Base-by-base conservation (phyloP, 2,329 filamentous ascomycete genomes). In the Pezicula neosporulosa region DNA sequence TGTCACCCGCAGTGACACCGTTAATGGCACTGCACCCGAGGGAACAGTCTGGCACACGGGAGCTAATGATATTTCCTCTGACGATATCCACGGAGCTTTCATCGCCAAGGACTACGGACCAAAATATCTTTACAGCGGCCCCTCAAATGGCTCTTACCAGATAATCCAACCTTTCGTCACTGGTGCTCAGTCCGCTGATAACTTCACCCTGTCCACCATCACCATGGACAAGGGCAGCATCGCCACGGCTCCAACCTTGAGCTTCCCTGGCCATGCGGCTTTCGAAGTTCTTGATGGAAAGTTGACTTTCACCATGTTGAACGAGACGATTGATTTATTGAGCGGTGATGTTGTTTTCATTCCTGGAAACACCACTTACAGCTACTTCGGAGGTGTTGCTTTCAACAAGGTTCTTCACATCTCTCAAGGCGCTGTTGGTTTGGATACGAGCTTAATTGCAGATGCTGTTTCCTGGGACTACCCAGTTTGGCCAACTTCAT, bases 91-190 rank as follows among this genome's bases (percentile, higher is more conserved):
- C 12, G 71, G 73, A 1, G 73, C 71, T 56, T 75, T 71, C 53
- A 53, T 75, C 36, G 75, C 74, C 30, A 76, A 74, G 54, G 68
- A 71, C 55, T 73, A 71, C 51, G 74, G 74, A 0, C 72, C 72
- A 9, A 75, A 74, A 56, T 75, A 71, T 51, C 64, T 77, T 4
- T 71, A 69, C 56, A 60, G 60, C 18, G 38, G 21, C 1, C 58
- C 61, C 8, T 21, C 42, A 9, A 30, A 24, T 16, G 68, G 66
- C 41, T 48, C 60, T 27, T 75, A 76, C 60, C 68, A 73, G 57
- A 66, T 77, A 49, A 60, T 77, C 2, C 67, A 71, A 54, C 72
- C 74, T 2, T 68, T 77, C 33, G 67, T 75, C 15, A 72, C 72
- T 2, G 59, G 64, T 5, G 54, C 59, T 15, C 69, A 74, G 58